Base-by-base conservation (phyloP, 108 stramenopile genomes). In the Nitzschia sp. region DNA sequence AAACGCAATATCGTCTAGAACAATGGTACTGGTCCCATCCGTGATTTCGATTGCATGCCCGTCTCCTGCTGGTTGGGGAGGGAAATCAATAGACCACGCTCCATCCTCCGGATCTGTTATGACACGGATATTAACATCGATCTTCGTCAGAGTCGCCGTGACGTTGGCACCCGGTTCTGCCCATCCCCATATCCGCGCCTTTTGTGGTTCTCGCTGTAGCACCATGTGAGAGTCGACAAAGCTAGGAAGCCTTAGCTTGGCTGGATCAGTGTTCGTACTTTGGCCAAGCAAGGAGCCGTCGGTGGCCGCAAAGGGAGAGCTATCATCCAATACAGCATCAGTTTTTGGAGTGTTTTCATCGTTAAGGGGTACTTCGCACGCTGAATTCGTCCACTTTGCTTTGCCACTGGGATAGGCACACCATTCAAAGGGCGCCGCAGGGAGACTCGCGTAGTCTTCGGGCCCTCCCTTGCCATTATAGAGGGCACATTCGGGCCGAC, bases 221-320 rank as follows among this genome's bases (percentile, higher is more conserved):
- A 75, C 74, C 74, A 75, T 75, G 53, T 69, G 53, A 9, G 63
- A 57, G 21, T 36, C 64, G 8, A 65, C 35, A 69, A 69, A 69
- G 44, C 57, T 69, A 28, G 53, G 63, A 19, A 64, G 47, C n/a
- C 63, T 25, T 41, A 41, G 38, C 13, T 41, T 41, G 9, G 38
- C 38, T 41, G 6, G 9, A 13, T 41, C 9, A 9, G 13, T 13
- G 38, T 13, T 41, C 13, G 6, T 13, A 13, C 9, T 41, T 13
- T 6, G 6, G 6, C 38, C 9, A 13, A 9, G 38, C 9, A 41
- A 13, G 9, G 13, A 6, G 38, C 38, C 38, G 38, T 41, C 38
- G 13, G 48, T 50, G 38, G 6, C 38, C 13, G 6, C 11, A 41
- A 41, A 13, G 13, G 4, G 4, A 11, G 19, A 22, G 4, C 17